Evolutionary conservation across 805 yeast species (phyloP).

Genomic region (Lipomyces spencermartinsiae): DNA sequence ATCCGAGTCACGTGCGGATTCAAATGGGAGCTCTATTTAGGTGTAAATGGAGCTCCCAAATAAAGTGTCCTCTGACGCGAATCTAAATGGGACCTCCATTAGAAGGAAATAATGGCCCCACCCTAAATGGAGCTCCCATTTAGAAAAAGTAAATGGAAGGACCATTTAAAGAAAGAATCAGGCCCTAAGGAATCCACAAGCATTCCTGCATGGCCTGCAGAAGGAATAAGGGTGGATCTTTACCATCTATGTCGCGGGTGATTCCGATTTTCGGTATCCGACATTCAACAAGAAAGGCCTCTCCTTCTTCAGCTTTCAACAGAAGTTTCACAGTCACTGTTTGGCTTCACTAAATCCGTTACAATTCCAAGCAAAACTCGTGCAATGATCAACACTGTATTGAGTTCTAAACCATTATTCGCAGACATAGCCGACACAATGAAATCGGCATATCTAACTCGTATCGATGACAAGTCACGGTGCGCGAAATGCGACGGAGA

Average conservation of each 20-base stretch:
- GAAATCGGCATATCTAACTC: neutral
- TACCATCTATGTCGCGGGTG: conserved; percentile 23
- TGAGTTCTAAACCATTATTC: neutral
- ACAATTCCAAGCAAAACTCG: neutral
- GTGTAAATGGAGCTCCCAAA: too few relatives aligned
- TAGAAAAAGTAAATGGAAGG: too few relatives aligned
- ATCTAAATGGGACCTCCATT: too few relatives aligned
- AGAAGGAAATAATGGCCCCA: too few relatives aligned
- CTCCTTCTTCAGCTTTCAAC: conserved; percentile 11
- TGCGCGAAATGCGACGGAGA: conserved; percentile 3
- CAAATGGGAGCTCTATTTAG: too few relatives aligned
- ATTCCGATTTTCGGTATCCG: conserved; percentile 19
- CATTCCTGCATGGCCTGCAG: conserved; percentile 14
- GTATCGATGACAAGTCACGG: conserved; percentile 1
- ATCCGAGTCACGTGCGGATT: too few relatives aligned
- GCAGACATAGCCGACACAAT: conserved; percentile 4
- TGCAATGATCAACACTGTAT: neutral
- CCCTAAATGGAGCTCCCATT: too few relatives aligned
- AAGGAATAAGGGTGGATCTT: conserved; percentile 20
- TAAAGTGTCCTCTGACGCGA: too few relatives aligned
- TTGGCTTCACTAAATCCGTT: conserved; percentile 14
- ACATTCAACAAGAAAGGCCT: conserved; percentile 3
- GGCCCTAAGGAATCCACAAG: conserved; percentile 1
- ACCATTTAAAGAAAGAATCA: too few relatives aligned
- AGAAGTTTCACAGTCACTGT: conserved; percentile 11